phyloP scores from a whole-genome alignment of 768 basidiomycete species.

The Phlebiopsis flavidoalba region DNA sequence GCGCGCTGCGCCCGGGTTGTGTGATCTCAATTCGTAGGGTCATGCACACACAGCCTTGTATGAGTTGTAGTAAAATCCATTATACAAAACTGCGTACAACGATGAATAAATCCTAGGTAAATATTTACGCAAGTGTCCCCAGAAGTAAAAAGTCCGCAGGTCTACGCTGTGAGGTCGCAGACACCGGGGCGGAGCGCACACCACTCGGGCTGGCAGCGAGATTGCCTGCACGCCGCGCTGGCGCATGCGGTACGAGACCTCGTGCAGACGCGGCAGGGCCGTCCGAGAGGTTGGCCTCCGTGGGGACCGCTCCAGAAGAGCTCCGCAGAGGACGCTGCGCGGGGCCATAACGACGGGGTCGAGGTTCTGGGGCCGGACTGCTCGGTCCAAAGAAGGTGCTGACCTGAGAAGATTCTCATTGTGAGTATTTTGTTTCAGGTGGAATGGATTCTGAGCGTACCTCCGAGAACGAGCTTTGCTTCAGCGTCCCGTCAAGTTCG shows the following conservation, averaged over 20 bases:
- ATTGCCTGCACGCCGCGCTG: constrained; percentile 57
- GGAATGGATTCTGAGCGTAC: constrained; percentile 22
- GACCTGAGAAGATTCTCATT: constrained; percentile 17
- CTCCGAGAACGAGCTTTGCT: constrained; percentile 59
- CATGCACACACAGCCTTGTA: neutral
- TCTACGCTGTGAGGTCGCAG: constrained; percentile 37
- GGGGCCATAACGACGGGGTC: constrained; percentile 70
- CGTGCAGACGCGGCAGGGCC: constrained; percentile 58
- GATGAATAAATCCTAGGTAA: neutral
- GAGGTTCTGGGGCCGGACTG: constrained; percentile 63
- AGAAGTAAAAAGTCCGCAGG: neutral
- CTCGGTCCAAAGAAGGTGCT: constrained; percentile 71
- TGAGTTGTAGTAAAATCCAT: neutral
- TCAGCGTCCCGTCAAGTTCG: constrained; percentile 45
- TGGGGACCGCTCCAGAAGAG: constrained; percentile 71
- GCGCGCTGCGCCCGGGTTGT: constrained; percentile 58
- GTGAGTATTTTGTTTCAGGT: neutral
- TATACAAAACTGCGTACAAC: neutral
- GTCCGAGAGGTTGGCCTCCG: constrained; percentile 13
- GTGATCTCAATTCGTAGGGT: constrained; percentile 35
- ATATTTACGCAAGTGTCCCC: neutral
- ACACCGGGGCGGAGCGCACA: constrained; percentile 59
- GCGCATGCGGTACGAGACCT: constrained; percentile 54
- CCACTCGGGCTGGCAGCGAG: constrained; percentile 64
- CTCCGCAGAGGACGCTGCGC: constrained; percentile 66